phyloP scores from a whole-genome alignment of 495 filamentous ascomycete species.

The Recurvomyces mirabilis region DNA sequence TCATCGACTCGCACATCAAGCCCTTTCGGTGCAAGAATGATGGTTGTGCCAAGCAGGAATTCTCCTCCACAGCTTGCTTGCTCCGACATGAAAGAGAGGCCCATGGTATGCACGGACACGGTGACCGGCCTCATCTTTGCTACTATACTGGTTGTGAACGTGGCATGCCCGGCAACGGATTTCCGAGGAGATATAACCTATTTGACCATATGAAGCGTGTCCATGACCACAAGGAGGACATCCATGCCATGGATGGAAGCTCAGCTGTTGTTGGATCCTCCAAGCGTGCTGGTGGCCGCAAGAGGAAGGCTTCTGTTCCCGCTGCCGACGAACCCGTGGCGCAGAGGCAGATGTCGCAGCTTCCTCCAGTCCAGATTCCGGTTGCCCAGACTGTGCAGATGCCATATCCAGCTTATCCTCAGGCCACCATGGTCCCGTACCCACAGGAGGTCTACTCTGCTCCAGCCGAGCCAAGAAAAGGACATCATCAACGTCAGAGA shows the following conservation, averaged over 20 bases:
- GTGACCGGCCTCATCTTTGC: constrained; percentile 80
- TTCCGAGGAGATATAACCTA: constrained; percentile 86
- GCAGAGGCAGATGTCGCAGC: constrained; percentile 6
- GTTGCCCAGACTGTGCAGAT: neutral
- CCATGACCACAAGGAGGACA: constrained; percentile 56
- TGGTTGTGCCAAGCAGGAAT: constrained; percentile 64
- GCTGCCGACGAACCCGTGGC: constrained; percentile 4
- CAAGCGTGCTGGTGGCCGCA: constrained; percentile 7
- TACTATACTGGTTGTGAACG: constrained; percentile 75
- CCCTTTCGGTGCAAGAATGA: constrained; percentile 82
- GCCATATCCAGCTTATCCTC: neutral
- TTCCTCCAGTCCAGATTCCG: neutral
- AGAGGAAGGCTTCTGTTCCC: constrained; percentile 16
- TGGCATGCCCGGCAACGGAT: constrained; percentile 66
- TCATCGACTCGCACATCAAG: constrained; percentile 86
- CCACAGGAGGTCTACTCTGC: neutral
- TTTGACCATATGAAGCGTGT: constrained; percentile 90
- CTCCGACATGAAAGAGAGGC: constrained; percentile 89
- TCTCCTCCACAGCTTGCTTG: constrained; percentile 90
- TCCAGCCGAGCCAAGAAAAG: neutral
- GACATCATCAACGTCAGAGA: neutral
- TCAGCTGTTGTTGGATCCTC: neutral
- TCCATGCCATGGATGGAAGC: constrained; percentile 2
- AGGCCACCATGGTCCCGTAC: neutral
- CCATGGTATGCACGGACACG: constrained; percentile 88